phyloP scores from a whole-genome alignment of 257 asterid species.

The Fraxinus americana region DNA sequence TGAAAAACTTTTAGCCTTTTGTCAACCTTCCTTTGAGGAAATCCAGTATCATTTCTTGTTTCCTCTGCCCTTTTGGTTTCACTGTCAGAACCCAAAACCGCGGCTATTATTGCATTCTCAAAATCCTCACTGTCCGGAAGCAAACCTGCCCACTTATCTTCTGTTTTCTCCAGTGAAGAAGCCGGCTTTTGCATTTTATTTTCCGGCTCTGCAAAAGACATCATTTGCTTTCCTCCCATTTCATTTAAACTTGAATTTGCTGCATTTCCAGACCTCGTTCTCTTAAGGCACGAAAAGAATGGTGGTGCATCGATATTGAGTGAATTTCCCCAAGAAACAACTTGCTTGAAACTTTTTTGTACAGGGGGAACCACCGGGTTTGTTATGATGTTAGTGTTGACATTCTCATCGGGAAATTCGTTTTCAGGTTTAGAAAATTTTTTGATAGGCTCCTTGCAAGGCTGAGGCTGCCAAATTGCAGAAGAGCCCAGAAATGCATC shows the following conservation, averaged over 20 bases:
- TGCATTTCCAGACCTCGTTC: constrained; percentile 65
- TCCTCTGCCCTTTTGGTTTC: constrained; percentile 25
- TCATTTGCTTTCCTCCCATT: constrained; percentile 3
- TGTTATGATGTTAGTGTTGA: constrained; percentile 35
- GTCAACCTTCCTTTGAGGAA: constrained; percentile 52
- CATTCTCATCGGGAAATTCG: constrained; percentile 71
- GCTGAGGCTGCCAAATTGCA: constrained; percentile 98
- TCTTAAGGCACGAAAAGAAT: constrained; percentile 61
- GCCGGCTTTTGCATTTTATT: constrained; percentile 45
- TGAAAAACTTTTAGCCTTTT: constrained; percentile 90
- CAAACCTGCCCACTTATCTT: constrained; percentile 51
- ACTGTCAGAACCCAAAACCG: constrained; percentile 48
- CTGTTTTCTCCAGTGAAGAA: constrained; percentile 39
- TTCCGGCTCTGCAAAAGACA: constrained; percentile 36
- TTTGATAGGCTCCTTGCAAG: constrained; percentile 61
- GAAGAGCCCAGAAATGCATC: constrained; percentile 87
- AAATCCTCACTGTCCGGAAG: constrained; percentile 80
- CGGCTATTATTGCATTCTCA: constrained; percentile 82
- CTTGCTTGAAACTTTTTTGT: constrained; percentile 32
- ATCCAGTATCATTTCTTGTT: constrained; percentile 22
- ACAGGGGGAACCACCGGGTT: constrained; percentile 25
- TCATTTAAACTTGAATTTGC: constrained; percentile 26
- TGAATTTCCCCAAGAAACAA: constrained; percentile 35
- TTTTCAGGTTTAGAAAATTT: constrained; percentile 29
- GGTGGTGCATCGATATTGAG: constrained; percentile 80